Evolutionary conservation across 495 filamentous ascomycete species (phyloP), one percentile per base, ranked within the genome.

Genomic region (Bacidia rubella): DNA sequence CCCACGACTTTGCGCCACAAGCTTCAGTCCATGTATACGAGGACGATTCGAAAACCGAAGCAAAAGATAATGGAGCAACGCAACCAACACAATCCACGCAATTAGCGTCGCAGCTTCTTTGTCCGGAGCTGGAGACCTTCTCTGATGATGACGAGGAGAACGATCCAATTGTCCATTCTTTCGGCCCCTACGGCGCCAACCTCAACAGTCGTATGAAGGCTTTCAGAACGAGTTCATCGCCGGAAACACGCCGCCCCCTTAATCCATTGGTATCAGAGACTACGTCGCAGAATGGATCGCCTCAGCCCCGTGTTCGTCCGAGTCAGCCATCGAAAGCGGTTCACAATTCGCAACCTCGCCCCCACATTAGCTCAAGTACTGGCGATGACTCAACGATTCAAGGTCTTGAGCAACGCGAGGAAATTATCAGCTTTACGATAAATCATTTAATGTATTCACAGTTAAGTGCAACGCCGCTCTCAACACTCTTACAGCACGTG

Each of bases 371-470:
- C 29, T 15, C 29, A 35, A 5, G 29, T 5, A 15, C 29, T 35
- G 7, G 15, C 29, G 15, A 35, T 5, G 29, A 7, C 19, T 20
- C 7, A 9, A 44, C 41, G 5, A 17, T 9, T 9, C 41, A 9
- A 9, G 17, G 19, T 9, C 7, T 44, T 9, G 20, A 20, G 9
- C 5, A 5, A 9, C 9, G 17, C 7, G 41, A 20, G 7, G 65
- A 27, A 12, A 50, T 82, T 49, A 66, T 67, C 41, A 88, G 96
- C 62, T 93, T 97, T 61, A 81, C 90, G 47, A 74, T 86, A 60
- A 98, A 97, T 65, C 92, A 98, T 65, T 74, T 98, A 19, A 90
- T 93, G n/a, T 98, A 85, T 65, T 95, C 92, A 11, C 86, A 93
- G 19, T 72, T 96, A 1, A 87, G 89, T n/a, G 92, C 90, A 11